A percentile compares a stretch with the other conserved stretches of the same genome.
phyloP scores from a whole-genome alignment of 805 yeast genomes.

The Yarrowia sp. region DNA sequence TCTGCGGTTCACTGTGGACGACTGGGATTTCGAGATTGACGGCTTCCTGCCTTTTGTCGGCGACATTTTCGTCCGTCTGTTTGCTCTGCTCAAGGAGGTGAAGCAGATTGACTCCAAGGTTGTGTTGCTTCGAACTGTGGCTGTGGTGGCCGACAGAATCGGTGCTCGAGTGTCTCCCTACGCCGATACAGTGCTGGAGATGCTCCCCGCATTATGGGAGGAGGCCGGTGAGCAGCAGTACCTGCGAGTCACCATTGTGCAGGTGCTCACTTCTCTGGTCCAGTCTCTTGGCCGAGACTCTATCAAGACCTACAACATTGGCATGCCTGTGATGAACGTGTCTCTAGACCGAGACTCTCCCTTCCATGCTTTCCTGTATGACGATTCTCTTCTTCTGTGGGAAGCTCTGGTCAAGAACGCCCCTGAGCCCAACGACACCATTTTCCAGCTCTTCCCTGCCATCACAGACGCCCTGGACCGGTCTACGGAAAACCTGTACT shows the following conservation, averaged over 20 bases:
- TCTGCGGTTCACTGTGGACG: conserved; percentile 72
- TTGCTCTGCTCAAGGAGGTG: conserved; percentile 58
- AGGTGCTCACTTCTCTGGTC: conserved; percentile 49
- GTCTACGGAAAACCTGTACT: conserved; percentile 58
- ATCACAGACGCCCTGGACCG: conserved; percentile 65
- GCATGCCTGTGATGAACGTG: conserved; percentile 64
- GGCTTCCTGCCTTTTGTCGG: conserved; percentile 71
- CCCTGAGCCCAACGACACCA: conserved; percentile 55
- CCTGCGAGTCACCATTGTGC: conserved; percentile 51
- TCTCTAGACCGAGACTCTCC: conserved; percentile 69
- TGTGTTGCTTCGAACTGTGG: conserved; percentile 71
- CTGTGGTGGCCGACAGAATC: conserved; percentile 57
- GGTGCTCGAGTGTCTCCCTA: conserved; percentile 47
- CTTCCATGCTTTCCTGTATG: conserved; percentile 65
- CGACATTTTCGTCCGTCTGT: conserved; percentile 57
- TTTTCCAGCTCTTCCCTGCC: conserved; percentile 58
- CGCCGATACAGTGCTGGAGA: conserved; percentile 48
- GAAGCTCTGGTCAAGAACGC: conserved; percentile 67
- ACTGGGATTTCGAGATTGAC: conserved; percentile 80
- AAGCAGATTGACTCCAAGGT: conserved; percentile 76
- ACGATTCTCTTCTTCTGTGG: conserved; percentile 91
- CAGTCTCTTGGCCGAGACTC: conserved; percentile 45
- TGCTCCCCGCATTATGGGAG: conserved; percentile 84
- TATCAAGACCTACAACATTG: conserved; percentile 42
- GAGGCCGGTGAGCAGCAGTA: conserved; percentile 54